Base-by-base conservation (phyloP, 257 asterid genomes). In the Scutellaria minor region DNA sequence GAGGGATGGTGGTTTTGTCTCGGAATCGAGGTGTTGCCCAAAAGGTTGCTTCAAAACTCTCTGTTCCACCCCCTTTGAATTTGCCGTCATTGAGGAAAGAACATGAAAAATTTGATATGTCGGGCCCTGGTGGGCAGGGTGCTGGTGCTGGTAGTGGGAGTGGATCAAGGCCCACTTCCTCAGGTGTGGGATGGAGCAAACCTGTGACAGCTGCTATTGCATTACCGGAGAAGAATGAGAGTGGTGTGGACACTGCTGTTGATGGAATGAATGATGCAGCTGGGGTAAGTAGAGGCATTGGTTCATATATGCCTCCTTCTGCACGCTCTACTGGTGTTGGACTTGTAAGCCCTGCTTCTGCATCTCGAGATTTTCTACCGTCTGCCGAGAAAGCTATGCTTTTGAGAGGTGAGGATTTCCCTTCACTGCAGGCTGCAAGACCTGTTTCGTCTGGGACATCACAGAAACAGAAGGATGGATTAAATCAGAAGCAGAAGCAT, bases 351-450 rank as follows among this genome's bases (percentile, higher is more conserved):
- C 51, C 83, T 55, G 77, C 74, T 64, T 74, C 92, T 69, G 74
- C 80, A 44, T 60, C 83, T 10, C 72, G 82, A 76, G 80, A 85
- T 68, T 77, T 79, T 58, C 75, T 80, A 14, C 74, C 79, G 7
- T 61, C 88, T 27, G 77, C 72, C 2, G 91, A 83, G 81, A 95
- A 80, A 87, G 83, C 89, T 2, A 68, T 85, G 71, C 93, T 95
- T 71, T 84, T 95, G 92, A 83, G 92, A 81, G 99, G 99, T 15
- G 99, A 95, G 88, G 99, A 95, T 81, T 95, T 95, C 78, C 99
- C 99, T n/a, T 85, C 98, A 68, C 82, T 95, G 71, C 91, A 85
- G 77, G 98, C 95, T 64, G 97, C 89, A 8, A 82, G 89, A 78
- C 97, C 99, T 6, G 84, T 79, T 27, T 79, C 92, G 8, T 83